Evolutionary conservation across 1,139 yeast genomes (phyloP), one percentile per base, ranked within the genome.

Genomic region (Eremothecium cymbalariae): DNA sequence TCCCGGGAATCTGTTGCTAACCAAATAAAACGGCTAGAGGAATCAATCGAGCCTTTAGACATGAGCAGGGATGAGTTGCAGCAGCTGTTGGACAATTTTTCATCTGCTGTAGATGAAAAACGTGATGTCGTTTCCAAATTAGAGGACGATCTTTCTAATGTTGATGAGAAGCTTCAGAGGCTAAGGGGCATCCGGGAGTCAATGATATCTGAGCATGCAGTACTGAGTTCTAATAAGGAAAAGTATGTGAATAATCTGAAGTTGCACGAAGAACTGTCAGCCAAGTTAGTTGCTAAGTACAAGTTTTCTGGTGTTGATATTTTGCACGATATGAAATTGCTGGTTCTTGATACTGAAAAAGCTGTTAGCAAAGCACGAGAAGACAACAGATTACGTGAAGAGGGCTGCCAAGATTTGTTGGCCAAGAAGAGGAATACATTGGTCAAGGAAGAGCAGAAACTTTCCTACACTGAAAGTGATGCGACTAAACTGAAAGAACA

Each of bases 171-270:
- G 6, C 36, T 70, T 22, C 48, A 43, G 6, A 31, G 31, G 0
- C 32, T 53, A 2, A 62, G 75, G 32, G 48, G 48, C 1, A 47
- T 57, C 4, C 64, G 67, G 35, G 70, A 71, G 43, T 55, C 55
- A 1, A 52, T 65, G 14, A 67, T 72, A 6, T 61, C 75, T 20
- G 51, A 63, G 31, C 75, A 75, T 43, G 94, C 93, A 2, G 70
- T 74, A 31, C 59, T 78, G 32, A 64, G 63, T 36, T 72, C 77
- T 0, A 68, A 70, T 27, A 65, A 65, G 32, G 62, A 60, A 2
- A 62, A 60, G 4, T 58, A 65, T 40, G 48, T 59, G 12, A 42
- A 44, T 7, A 63, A 67, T 35, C 18, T 53, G 14, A 17, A 43
- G 4, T 41, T 38, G 3, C 40, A 64, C 24, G 44, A 47, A 21